A percentile compares a stretch with the other conserved stretches of the same genome.
Conservation (phyloP, 148 eudicot genomes). For the Nepenthes gracilis region DNA sequence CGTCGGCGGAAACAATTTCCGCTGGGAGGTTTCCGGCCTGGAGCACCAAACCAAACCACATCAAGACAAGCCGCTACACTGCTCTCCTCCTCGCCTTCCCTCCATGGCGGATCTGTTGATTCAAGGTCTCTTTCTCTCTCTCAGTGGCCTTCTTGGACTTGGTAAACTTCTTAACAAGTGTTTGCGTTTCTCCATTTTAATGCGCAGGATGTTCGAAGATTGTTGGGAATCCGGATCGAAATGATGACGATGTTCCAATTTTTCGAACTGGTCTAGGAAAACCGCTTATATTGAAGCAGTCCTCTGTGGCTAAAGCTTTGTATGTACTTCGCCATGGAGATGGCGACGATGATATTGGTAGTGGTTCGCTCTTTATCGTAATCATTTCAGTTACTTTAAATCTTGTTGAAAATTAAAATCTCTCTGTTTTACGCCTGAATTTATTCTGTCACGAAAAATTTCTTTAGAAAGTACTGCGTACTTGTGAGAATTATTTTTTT, state of each 20-base stretch:
- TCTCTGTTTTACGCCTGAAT: no score
- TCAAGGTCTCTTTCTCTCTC: constrained; percentile 29
- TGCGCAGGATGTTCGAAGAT: constrained; percentile 37
- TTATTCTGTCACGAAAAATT: no score
- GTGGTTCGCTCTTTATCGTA: not conserved
- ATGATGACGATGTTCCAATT: constrained; percentile 18
- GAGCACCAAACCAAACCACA: constrained; percentile 5
- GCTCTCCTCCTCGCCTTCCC: constrained; percentile 30
- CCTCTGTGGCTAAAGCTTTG: constrained; percentile 44
- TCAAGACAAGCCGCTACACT: constrained; percentile 5
- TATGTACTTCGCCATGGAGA: constrained; percentile 33
- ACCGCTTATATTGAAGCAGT: constrained; percentile 34
- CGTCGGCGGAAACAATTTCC: constrained; percentile 45
- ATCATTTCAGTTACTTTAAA: no score
- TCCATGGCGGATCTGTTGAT: constrained; percentile 64
- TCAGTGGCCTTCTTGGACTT: constrained; percentile 5
- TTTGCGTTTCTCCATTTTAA: not conserved
- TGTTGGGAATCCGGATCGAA: constrained; percentile 16
- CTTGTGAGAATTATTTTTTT: no score
- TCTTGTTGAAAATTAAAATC: no score
- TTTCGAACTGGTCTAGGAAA: constrained; percentile 53
- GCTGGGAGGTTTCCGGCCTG: constrained; percentile 48
- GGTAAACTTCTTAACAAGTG: constrained; percentile 1
- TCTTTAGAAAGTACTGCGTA: no score
- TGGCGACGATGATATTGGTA: constrained; percentile 1